These are phyloP conservation scores for Paecilomyces sp. DNA, from an alignment of 2,329 filamentous ascomycete species.

Conservation along the genomic window DNA sequence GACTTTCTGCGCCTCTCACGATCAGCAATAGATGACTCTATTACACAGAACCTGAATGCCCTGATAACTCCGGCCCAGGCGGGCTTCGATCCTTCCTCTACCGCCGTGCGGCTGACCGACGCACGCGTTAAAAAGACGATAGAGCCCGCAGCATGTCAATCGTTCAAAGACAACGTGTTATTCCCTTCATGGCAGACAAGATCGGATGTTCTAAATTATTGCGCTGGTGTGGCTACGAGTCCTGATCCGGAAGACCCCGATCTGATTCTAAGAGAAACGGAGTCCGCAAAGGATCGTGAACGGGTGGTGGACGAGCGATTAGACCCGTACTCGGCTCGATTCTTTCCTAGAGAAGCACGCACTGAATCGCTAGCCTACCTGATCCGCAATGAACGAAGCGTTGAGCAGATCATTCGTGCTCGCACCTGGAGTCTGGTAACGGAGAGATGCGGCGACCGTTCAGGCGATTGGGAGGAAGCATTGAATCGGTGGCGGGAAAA, in stretches of 20 bases:
- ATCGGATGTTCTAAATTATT: conserved; percentile 80
- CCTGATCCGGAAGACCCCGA: conserved; percentile 85
- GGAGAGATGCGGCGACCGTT: conserved; percentile 62
- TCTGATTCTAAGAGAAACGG: conserved; percentile 58
- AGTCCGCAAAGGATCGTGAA: conserved; percentile 63
- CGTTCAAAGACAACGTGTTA: conserved; percentile 69
- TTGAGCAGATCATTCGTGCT: conserved; percentile 68
- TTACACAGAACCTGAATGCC: conserved; percentile 87
- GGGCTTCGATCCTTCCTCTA: conserved; percentile 75
- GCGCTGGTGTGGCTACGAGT: conserved; percentile 76
- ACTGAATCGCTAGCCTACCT: conserved; percentile 69
- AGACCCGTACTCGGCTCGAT: conserved; percentile 84
- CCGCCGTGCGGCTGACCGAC: conserved; percentile 53
- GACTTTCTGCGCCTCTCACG: conserved; percentile 88
- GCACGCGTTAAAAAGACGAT: conserved; percentile 48
- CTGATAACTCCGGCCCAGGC: conserved; percentile 64
- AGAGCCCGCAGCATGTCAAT: conserved; percentile 55
- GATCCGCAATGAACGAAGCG: conserved; percentile 64
- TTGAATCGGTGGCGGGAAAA: conserved; percentile 54
- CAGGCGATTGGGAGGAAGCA: conserved; percentile 57
- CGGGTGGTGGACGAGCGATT: conserved; percentile 76
- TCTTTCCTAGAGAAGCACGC: conserved; percentile 66
- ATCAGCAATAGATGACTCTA: conserved; percentile 81
- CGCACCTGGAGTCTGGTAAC: conserved; percentile 74
- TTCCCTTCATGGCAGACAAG: conserved; percentile 85